Evolutionary conservation across 495 filamentous ascomycete species (phyloP).

Genomic region (Opeltia flavorubescens): DNA sequence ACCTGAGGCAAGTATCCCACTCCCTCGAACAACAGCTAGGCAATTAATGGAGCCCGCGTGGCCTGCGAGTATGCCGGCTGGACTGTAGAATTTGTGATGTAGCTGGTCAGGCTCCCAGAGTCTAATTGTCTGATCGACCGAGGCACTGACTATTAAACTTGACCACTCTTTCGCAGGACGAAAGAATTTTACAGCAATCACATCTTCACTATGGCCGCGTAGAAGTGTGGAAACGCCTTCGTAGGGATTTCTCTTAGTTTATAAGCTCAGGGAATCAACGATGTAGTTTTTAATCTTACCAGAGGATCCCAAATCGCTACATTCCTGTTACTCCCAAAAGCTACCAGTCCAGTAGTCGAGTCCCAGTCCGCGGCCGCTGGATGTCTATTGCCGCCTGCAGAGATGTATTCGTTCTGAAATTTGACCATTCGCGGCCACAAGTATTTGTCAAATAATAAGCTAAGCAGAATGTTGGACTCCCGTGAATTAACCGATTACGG

Average conservation of each 20-base stretch:
- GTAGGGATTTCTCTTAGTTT: constrained; percentile 29
- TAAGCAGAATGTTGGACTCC: too few relatives aligned
- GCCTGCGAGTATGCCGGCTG: constrained; percentile 37
- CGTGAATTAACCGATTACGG: too few relatives aligned
- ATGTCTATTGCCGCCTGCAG: constrained; percentile 80
- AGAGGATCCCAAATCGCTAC: constrained; percentile 77
- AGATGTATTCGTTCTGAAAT: constrained; percentile 48
- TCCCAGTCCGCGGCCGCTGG: constrained; percentile 88
- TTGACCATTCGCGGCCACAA: constrained; percentile 28
- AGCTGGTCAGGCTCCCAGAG: constrained; percentile 42
- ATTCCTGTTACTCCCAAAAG: constrained; percentile 80
- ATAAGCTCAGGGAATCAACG: constrained; percentile 4
- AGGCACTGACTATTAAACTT: constrained; percentile 58
- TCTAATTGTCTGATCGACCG: constrained; percentile 64
- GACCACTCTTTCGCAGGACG: constrained; percentile 30
- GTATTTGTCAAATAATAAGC: too few relatives aligned
- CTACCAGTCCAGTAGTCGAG: constrained; percentile 51
- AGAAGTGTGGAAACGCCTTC: constrained; percentile 55
- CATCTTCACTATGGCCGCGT: constrained; percentile 65
- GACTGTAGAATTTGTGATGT: constrained; percentile 20
- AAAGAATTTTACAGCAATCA: constrained; percentile 76
- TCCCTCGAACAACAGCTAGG: constrained; percentile 41
- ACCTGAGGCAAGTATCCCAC: constrained; percentile 52
- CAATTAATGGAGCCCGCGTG: constrained; percentile 71
- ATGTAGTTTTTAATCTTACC: constrained; percentile 35